Conservation (phyloP, 768 basidiomycete species). For the Xerocomellus dryophilus region DNA sequence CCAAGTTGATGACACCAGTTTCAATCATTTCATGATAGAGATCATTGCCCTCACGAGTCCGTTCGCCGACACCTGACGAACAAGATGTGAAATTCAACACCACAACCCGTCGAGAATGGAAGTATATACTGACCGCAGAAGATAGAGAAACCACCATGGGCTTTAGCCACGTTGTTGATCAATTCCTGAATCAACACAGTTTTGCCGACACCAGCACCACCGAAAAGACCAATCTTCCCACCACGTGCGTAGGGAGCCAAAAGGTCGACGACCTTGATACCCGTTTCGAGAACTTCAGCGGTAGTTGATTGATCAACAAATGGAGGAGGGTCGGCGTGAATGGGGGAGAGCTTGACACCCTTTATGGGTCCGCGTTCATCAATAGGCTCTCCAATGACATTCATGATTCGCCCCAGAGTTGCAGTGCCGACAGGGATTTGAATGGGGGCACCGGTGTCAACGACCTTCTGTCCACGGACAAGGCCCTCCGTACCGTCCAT, state of each 20-base stretch:
- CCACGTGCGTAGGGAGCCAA: slow-evolving; percentile 99
- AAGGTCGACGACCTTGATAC: slow-evolving; percentile 99
- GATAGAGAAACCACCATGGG: slow-evolving; percentile 99
- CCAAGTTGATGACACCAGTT: slow-evolving; percentile 99
- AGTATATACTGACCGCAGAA: slow-evolving; percentile 72
- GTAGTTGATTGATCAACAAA: slow-evolving; percentile 99
- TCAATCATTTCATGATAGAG: slow-evolving; percentile 99
- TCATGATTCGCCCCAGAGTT: slow-evolving; percentile 99
- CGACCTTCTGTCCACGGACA: slow-evolving; percentile 95
- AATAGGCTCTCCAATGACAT: slow-evolving; percentile 99
- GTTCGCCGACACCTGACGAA: slow-evolving; percentile 90
- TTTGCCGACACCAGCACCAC: slow-evolving; percentile 99
- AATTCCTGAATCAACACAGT: slow-evolving; percentile 99
- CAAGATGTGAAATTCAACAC: slow-evolving; percentile 9
- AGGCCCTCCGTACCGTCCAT: slow-evolving; percentile 99
- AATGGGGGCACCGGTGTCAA: slow-evolving; percentile 97
- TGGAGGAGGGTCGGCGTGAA: slow-evolving; percentile 95
- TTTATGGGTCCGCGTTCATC: slow-evolving; percentile 99
- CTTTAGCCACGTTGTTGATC: slow-evolving; percentile 99
- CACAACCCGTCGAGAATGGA: neutral
- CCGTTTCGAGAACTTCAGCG: slow-evolving; percentile 98
- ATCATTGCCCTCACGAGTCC: slow-evolving; percentile 99
- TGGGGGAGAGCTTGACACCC: slow-evolving; percentile 87
- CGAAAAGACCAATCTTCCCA: slow-evolving; percentile 99
- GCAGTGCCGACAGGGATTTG: slow-evolving; percentile 92